Evolutionary conservation across 176 grass and related monocot genomes (phyloP), one percentile per base, ranked within the genome.

Genomic region (Miscanthus lutarioriparius): DNA sequence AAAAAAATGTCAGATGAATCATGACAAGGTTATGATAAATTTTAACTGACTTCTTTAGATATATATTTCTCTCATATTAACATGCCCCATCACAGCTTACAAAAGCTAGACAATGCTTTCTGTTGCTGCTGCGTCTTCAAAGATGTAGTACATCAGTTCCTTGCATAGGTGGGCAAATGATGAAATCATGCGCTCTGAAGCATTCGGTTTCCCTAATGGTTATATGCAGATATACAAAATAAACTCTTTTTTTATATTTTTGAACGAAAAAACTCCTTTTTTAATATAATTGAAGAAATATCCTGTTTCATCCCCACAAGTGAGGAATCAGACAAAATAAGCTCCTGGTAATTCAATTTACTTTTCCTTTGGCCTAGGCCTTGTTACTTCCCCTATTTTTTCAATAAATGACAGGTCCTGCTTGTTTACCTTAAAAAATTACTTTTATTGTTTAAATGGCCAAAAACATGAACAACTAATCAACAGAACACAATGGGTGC

Each of bases 91-190:
- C 41, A 26, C 56, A 72, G 40, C 64, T 84, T 91, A 33, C 69
- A 78, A 61, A 15, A 51, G 58, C 48, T 32, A 64, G 7, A 54
- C 32, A 71, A 53, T 80, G 64, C 41, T 72, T 84, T 81, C n/a
- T 64, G n/a, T 63, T 80, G 76, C 48, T 53, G 70, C 40, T 64
- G 84, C 28, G 47, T 43, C 63, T 38, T 83, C 63, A 75, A 80
- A 64, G 65, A 78, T 83, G 78, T 28, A 78, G 78, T 28, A 79
- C 67, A 38, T 28, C 45, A 67, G 38, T 79, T 86, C 45, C 79
- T 78, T 86, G 67, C 38, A 40, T 69, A 86, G 37, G 27, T 83
- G 67, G n/a, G 74, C 28, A 82, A 83, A 74, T 48, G 43, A 44
- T 67, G 51, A 77, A 67, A 59, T 28, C 35, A 36, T 58, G 51